Conservation (phyloP, 306 rosid genomes). For the Sicyos baderoa region DNA sequence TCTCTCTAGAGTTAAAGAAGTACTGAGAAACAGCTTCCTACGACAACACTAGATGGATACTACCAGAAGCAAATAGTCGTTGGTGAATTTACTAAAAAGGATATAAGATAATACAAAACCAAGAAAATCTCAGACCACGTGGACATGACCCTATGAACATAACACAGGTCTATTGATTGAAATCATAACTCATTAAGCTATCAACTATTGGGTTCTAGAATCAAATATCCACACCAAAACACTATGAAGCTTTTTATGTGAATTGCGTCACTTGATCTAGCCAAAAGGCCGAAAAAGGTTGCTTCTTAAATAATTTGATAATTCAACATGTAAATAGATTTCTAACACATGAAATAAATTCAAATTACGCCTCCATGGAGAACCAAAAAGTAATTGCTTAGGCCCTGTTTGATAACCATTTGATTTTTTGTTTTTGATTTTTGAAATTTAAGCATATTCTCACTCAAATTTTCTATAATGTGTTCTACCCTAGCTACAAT, state of each 20-base stretch:
- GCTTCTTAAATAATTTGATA: too few relatives aligned
- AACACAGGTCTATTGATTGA: not conserved
- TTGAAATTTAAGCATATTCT: too few relatives aligned
- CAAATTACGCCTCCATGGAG: constrained; percentile 7
- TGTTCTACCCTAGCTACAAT: too few relatives aligned
- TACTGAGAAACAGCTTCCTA: constrained; percentile 7
- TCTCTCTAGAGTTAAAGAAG: not conserved
- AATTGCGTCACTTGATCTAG: too few relatives aligned
- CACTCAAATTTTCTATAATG: too few relatives aligned
- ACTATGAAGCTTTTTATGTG: not conserved
- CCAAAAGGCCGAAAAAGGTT: too few relatives aligned
- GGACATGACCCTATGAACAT: constrained; percentile 1
- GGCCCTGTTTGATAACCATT: too few relatives aligned
- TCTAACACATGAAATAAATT: not conserved
- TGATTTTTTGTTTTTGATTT: too few relatives aligned
- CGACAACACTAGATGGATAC: not conserved
- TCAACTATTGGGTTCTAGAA: constrained; percentile 8
- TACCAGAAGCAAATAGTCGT: not conserved
- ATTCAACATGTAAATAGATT: constrained; percentile 6
- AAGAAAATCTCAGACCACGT: not conserved
- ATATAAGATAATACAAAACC: constrained; percentile 8
- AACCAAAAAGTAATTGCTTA: constrained; percentile 8
- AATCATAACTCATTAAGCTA: not conserved
- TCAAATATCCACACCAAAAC: not conserved
- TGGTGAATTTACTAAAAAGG: constrained; percentile 11